These are phyloP conservation scores for Neofusicoccum laricinum DNA, from an alignment of 2,329 filamentous ascomycete species.

Conservation along the genomic window DNA sequence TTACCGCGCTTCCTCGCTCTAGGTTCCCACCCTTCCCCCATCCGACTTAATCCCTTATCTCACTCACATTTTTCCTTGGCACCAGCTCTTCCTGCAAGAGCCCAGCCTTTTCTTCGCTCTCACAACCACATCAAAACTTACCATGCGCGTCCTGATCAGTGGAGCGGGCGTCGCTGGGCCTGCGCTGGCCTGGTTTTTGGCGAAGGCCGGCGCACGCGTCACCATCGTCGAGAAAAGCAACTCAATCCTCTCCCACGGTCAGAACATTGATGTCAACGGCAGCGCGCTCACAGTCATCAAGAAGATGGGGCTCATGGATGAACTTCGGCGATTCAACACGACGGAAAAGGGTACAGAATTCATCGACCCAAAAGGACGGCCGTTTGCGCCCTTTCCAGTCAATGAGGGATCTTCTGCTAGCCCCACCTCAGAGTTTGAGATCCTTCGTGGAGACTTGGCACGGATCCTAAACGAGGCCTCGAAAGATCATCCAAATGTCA, in stretches of 20 bases:
- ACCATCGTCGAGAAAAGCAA: constrained; percentile 23
- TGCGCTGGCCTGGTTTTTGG: constrained; percentile 21
- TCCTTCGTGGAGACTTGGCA: constrained; percentile 54
- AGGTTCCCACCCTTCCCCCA: no score
- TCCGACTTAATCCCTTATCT: no score
- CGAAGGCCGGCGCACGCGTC: constrained; percentile 18
- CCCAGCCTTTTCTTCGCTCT: no score
- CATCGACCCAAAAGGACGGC: constrained; percentile 21
- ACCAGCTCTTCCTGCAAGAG: no score
- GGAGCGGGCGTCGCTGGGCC: constrained; percentile 25
- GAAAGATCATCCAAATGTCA: constrained; percentile 19
- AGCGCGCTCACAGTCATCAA: constrained; percentile 23
- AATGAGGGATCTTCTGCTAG: constrained; percentile 15
- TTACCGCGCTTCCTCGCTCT: no score
- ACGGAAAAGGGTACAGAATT: constrained; percentile 26
- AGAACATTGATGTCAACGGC: constrained; percentile 29
- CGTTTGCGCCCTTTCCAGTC: constrained; percentile 23
- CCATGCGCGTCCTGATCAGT: constrained; percentile 21
- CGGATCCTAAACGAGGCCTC: constrained; percentile 39
- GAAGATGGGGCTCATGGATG: constrained; percentile 25
- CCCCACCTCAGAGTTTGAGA: constrained; percentile 53
- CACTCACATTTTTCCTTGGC: no score
- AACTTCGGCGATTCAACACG: constrained; percentile 19
- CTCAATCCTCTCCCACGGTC: constrained; percentile 20
- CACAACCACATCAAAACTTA: background rate